Conservation (phyloP, 2,329 filamentous ascomycete species). For the Myriosclerotinia duriaeana region DNA sequence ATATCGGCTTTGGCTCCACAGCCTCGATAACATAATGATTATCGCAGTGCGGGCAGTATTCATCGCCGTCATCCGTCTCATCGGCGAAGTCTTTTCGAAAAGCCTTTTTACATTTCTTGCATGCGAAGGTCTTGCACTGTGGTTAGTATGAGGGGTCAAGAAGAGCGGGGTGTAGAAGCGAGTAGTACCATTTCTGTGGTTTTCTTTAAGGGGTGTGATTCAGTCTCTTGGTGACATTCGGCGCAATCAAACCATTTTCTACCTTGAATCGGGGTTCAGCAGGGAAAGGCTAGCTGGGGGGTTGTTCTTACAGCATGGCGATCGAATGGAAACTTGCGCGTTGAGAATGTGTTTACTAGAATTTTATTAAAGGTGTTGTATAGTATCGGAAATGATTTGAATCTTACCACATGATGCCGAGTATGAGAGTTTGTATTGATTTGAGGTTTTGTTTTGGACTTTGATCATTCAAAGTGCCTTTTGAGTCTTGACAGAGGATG, state of each 20-base stretch:
- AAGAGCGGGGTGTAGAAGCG: conserved; percentile 10
- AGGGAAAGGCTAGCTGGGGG: not conserved
- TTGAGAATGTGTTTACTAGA: conserved; percentile 95
- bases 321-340: conserved; percentile 93
- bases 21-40: conserved; percentile 97
- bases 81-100: conserved; percentile 84
- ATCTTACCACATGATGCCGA: conserved; percentile 38
- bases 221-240: conserved; percentile 84
- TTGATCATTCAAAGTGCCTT: not conserved
- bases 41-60: conserved; percentile 98
- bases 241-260: conserved; percentile 99
- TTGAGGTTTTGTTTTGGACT: not conserved
- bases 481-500: not conserved
- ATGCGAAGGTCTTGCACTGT: conserved; percentile 66
- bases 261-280: conserved; percentile 50
- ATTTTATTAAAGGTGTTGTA: conserved; percentile 25
- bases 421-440: not conserved
- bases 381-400: not conserved
- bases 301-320: conserved; percentile 77
- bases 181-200: conserved; percentile 71
- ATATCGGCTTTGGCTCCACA: conserved; percentile 73
- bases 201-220: conserved; percentile 74
- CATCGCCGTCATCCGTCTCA: conserved; percentile 94
- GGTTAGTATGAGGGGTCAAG: conserved; percentile 15
- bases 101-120: conserved; percentile 98